Conservation (phyloP, 1,284 basidiomycete genomes). For the Sparassis latifolia region DNA sequence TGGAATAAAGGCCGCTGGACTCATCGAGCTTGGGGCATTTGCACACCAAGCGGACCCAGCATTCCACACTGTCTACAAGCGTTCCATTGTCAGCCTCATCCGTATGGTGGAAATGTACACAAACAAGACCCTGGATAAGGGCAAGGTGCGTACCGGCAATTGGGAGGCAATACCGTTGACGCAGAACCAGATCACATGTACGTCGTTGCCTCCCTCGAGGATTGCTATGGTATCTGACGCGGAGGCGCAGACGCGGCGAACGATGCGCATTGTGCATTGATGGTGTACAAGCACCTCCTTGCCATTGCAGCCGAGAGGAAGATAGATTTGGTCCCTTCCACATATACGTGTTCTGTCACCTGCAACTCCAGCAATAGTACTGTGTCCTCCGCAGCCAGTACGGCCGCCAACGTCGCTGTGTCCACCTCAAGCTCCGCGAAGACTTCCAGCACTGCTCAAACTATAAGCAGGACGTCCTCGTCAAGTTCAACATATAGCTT, state of each 20-base stretch:
- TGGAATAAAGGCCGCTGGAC: conserved; percentile 42
- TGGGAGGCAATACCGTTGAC: conserved; percentile 46
- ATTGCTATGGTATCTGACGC: background rate
- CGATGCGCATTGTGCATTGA: conserved; percentile 48
- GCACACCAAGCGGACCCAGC: conserved; percentile 41
- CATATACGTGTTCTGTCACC: conserved; percentile 23
- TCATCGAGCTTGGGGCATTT: conserved; percentile 52
- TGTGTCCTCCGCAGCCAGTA: background rate
- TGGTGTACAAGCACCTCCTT: conserved; percentile 39
- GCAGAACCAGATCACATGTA: conserved; percentile 42
- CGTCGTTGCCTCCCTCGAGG: conserved; percentile 10
- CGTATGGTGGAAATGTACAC: conserved; percentile 49
- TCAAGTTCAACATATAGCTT: background rate
- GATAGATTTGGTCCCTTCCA: conserved; percentile 21
- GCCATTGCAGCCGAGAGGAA: conserved; percentile 28
- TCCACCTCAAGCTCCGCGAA: background rate
- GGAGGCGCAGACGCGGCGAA: conserved; percentile 49
- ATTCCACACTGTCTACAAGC: conserved; percentile 30
- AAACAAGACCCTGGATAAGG: conserved; percentile 41
- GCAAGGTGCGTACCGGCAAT: conserved; percentile 44
- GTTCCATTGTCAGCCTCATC: conserved; percentile 46
- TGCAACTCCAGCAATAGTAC: conserved; percentile 1
- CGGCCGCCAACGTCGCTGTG: background rate
- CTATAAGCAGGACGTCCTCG: background rate
- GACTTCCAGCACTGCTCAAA: background rate